These are phyloP conservation scores for Breynia disticha DNA, from an alignment of 441 rosid genomes.

Conservation along the genomic window DNA sequence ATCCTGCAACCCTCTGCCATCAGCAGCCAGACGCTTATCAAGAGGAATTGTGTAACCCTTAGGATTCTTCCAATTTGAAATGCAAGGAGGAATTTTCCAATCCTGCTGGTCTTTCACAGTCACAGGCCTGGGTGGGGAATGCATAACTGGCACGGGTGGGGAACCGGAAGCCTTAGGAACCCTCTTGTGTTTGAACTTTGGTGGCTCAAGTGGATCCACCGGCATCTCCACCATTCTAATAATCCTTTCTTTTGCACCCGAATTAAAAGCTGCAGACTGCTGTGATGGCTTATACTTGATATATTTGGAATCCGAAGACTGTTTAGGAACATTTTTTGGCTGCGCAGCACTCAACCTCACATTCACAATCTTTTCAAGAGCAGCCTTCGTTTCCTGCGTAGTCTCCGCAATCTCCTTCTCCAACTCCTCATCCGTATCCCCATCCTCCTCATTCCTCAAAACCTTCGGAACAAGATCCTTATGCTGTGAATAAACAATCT, in stretches of 20 bases:
- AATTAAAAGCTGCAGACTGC: slow-evolving; percentile 75
- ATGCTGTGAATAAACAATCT: slow-evolving; percentile 80
- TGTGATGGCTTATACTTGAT: slow-evolving; percentile 88
- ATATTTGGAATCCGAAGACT: slow-evolving; percentile 65
- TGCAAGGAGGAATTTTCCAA: slow-evolving; percentile 98
- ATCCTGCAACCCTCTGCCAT: slow-evolving; percentile 92
- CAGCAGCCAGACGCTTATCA: slow-evolving; percentile 98
- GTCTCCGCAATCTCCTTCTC: slow-evolving; percentile 69
- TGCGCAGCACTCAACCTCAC: slow-evolving; percentile 92
- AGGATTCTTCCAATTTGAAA: slow-evolving; percentile 92
- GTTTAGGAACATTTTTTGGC: slow-evolving; percentile 83
- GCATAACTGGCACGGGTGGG: slow-evolving; percentile 97
- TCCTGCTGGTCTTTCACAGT: slow-evolving; percentile 96
- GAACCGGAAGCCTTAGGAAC: slow-evolving; percentile 91
- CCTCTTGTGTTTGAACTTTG: slow-evolving; percentile 94
- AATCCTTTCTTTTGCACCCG: slow-evolving; percentile 90
- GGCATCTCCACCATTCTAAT: slow-evolving; percentile 96
- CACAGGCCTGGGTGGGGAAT: slow-evolving; percentile 93
- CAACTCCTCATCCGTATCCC: slow-evolving; percentile 42
- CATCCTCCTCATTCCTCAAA: slow-evolving; percentile 51
- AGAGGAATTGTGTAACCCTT: slow-evolving; percentile 94
- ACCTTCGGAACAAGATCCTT: slow-evolving; percentile 77
- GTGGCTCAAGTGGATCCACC: slow-evolving; percentile 93
- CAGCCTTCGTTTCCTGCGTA: slow-evolving; percentile 57
- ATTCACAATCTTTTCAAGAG: slow-evolving; percentile 77